phyloP scores from a whole-genome alignment of 2,329 filamentous ascomycete genomes.

The Sphaerostilbella broomeana region DNA sequence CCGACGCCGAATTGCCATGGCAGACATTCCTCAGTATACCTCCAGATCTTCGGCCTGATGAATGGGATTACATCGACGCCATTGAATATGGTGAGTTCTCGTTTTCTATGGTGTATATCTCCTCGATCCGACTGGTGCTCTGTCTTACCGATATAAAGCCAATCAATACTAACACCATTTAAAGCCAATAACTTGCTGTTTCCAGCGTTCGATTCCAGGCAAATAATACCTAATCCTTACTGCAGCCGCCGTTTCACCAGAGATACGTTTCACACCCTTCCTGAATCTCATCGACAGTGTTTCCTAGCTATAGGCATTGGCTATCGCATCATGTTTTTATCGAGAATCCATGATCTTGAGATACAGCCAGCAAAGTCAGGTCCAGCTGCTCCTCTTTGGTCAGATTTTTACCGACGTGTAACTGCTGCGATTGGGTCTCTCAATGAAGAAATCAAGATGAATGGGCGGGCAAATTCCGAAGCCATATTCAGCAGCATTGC shows the following conservation, averaged over 20 bases:
- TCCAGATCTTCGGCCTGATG: conserved; percentile 8
- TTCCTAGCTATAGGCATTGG: conserved; percentile 8
- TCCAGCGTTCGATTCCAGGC: conserved; percentile 2
- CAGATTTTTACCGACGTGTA: conserved; percentile 8
- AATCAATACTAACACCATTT: background rate
- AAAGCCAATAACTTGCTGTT: conserved; percentile 7
- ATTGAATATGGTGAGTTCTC: conserved; percentile 8
- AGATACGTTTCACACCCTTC: conserved; percentile 4
- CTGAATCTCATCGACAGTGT: conserved; percentile 4
- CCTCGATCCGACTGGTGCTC: too few relatives aligned
- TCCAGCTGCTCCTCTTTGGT: conserved; percentile 7
- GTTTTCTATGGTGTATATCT: background rate
- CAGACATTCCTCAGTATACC: too few relatives aligned
- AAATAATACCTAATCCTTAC: conserved; percentile 5
- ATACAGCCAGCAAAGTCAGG: conserved; percentile 5
- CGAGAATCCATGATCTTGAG: conserved; percentile 3
- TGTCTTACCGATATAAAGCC: too few relatives aligned
- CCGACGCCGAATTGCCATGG: too few relatives aligned
- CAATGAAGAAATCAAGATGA: conserved; percentile 7
- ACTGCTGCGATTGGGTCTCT: conserved; percentile 3
- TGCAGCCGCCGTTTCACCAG: conserved; percentile 1
- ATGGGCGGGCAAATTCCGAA: background rate
- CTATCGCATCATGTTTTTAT: conserved; percentile 10
- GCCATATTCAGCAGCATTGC: conserved; percentile 10
- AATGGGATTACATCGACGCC: conserved; percentile 9